phyloP scores from a whole-genome alignment of 495 filamentous ascomycete genomes.

The Aspergillus affinis region DNA sequence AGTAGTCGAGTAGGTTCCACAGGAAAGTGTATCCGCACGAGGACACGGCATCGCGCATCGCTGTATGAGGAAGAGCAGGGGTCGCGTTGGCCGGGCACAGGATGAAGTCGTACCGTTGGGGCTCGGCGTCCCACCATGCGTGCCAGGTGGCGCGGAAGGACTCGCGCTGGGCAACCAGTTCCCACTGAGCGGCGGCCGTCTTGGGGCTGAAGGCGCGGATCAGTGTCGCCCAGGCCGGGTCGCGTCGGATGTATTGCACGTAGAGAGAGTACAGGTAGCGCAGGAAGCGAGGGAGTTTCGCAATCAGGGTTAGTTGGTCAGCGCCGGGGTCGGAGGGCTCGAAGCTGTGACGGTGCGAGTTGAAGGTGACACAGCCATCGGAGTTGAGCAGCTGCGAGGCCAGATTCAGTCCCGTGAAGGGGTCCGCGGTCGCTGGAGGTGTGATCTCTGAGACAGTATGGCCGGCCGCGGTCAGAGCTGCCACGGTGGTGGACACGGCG shows the following conservation, averaged over 20 bases:
- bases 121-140: constrained; percentile 74
- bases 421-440: constrained; percentile 56
- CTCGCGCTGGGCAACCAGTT: constrained; percentile 74
- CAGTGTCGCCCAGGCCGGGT: constrained; percentile 75
- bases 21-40: constrained; percentile 95
- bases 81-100: constrained; percentile 86
- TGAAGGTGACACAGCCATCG: constrained; percentile 83
- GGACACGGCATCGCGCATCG: constrained; percentile 81
- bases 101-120: constrained; percentile 70
- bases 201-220: constrained; percentile 69
- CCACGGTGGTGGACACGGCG: constrained; percentile 68
- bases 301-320: constrained; percentile 66
- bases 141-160: constrained; percentile 73
- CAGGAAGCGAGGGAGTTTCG: constrained; percentile 69
- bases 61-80: constrained; percentile 83
- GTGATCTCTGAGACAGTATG: constrained; percentile 75
- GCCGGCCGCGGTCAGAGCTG: constrained; percentile 65
- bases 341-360: constrained; percentile 69
- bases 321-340: constrained; percentile 84
- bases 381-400: constrained; percentile 83
- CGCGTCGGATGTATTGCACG: constrained; percentile 77
- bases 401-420: constrained; percentile 74
- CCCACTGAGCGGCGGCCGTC: constrained; percentile 76
- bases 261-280: constrained; percentile 88
- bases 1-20: constrained; percentile 93